Evolutionary conservation across 2,329 filamentous ascomycete species (phyloP), one percentile per base, ranked within the genome.

Genomic region (Xylaria sp.): DNA sequence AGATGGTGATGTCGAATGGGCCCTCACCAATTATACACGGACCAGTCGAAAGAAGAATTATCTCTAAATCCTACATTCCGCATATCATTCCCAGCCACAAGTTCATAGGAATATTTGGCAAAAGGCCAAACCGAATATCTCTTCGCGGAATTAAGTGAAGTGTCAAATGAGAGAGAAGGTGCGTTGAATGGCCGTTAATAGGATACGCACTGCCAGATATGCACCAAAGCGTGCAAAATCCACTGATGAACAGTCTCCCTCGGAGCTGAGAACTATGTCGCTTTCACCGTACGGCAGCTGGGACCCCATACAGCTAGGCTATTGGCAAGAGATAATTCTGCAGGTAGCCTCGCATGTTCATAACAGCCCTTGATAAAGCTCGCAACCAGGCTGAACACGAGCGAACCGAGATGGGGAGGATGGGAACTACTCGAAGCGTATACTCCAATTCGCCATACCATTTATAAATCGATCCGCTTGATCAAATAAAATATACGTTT

Each of bases 1-100:
- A 81, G 93, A 97, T 74, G 95, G 95, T 3, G 96, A 99, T 81
- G 90, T 97, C 4, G 96, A 99, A 82, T 99, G 96, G 96, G 92
- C 96, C 72, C 85, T 99, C 72, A 97, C 93, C 70, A 95, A 98
- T 79, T 99, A 97, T 81, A 99, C 95, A 9, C 87, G 96, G 74
- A 98, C 95, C 15, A 91, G 92, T 76, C 90, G 90, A 82, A 98
- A 98, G 89, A 98, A 98, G 89, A 94, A 97, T 78, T 97, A 97
- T 78, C 86, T 98, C 64, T 98, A 82, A 89, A 46, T 31, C 18
- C 28, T 12, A n/a, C 13, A 34, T 23, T 23, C 28, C 18, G 23
- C 7, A 34, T 25, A 20, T 54, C 13, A 10, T 46, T 23, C 39
- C 44, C 63, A 50, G n/a, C 52, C 25, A 28, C 13, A 23, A 44